These are phyloP conservation scores for Ceratobasidium sp. DNA, from an alignment of 1,284 basidiomycete species.

Conservation along the genomic window DNA sequence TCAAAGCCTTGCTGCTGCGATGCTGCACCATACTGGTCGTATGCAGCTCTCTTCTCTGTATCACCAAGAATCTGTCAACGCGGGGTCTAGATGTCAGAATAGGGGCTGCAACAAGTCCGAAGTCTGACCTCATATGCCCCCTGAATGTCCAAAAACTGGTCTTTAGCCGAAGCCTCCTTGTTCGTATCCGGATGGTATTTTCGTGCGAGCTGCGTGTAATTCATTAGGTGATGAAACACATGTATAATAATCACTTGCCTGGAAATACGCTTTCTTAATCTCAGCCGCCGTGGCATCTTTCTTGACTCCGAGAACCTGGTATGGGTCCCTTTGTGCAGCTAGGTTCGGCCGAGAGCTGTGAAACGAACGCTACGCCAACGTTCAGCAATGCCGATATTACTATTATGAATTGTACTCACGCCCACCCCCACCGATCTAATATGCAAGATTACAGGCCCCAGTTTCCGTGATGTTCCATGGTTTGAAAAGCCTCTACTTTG, in stretches of 20 bases:
- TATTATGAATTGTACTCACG: constrained; percentile 12
- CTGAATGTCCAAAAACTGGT: constrained; percentile 97
- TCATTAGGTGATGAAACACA: constrained; percentile 45
- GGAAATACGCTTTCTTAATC: constrained; percentile 98
- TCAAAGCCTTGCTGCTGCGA: constrained; percentile 96
- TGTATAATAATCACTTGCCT: constrained; percentile 66
- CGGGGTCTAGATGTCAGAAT: constrained; percentile 17
- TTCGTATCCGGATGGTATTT: constrained; percentile 99
- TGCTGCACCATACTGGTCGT: constrained; percentile 94
- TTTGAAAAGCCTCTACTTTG: not conserved
- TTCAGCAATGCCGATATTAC: not conserved
- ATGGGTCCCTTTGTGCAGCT: constrained; percentile 87
- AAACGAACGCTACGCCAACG: constrained; percentile 71
- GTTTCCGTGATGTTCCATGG: not conserved
- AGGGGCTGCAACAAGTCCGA: constrained; percentile 4
- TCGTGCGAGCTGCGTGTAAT: constrained; percentile 82
- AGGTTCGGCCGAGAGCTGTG: constrained; percentile 73
- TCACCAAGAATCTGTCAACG: constrained; percentile 86
- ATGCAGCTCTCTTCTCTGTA: constrained; percentile 92
- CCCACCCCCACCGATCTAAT: not conserved
- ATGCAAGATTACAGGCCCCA: not conserved
- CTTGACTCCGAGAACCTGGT: constrained; percentile 88
- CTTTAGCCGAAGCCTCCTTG: constrained; percentile 90
- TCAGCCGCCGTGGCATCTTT: constrained; percentile 87
- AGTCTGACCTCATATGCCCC: constrained; percentile 91